Conservation (phyloP, 345 rosid genomes). For the Salix suchowensis region DNA sequence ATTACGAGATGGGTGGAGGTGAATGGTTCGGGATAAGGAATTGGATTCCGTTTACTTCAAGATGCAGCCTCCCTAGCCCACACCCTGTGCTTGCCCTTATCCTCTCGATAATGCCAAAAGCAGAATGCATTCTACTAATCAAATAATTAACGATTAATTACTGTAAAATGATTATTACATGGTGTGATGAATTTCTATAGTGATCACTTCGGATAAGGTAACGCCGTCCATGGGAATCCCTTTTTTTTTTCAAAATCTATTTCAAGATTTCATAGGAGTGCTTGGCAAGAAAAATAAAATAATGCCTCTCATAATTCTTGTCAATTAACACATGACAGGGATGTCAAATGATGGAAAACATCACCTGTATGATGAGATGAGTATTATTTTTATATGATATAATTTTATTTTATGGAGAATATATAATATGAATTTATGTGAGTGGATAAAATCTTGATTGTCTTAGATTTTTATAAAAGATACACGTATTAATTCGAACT, state of each 20-base stretch:
- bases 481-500: too few relatives aligned
- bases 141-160: neutral
- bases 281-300: neutral
- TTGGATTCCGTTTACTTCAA: neutral
- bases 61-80: neutral
- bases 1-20: neutral
- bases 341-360: neutral
- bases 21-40: neutral
- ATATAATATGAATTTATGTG: rapidly evolving
- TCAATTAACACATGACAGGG: neutral
- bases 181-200: neutral
- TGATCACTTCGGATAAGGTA: neutral
- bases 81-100: neutral
- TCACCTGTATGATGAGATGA: neutral
- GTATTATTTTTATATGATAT: too few relatives aligned
- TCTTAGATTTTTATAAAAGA: too few relatives aligned
- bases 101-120: neutral
- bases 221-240: too few relatives aligned
- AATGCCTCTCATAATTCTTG: neutral
- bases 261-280: too few relatives aligned
- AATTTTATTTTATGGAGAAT: too few relatives aligned
- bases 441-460: too few relatives aligned
- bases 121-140: neutral
- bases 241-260: neutral
- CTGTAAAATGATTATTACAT: neutral